A percentile compares a stretch with the other conserved stretches of the same genome.
These are phyloP conservation scores for Hippophae rhamnoides DNA, from an alignment of 306 rosid species.

Conservation along the genomic window DNA sequence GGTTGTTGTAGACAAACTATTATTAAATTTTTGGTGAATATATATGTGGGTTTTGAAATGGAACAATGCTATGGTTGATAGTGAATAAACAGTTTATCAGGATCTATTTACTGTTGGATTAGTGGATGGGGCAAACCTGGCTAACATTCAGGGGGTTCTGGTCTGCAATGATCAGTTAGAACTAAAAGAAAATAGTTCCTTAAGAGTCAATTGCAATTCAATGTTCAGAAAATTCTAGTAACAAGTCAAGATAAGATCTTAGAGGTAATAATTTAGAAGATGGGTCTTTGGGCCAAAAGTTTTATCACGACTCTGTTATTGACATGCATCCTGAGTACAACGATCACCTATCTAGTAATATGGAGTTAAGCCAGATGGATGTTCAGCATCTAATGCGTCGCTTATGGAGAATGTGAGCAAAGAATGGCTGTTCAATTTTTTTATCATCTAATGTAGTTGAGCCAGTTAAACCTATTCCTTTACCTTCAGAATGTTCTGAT, in stretches of 20 bases:
- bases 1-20: no score
- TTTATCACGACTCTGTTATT: conserved; percentile 19
- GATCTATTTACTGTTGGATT: conserved; percentile 64
- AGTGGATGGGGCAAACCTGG: conserved; percentile 44
- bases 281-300: conserved; percentile 32
- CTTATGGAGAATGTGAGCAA: conserved; percentile 25
- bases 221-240: conserved; percentile 21
- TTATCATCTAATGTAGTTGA: conserved; percentile 18
- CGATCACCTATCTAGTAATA: conserved; percentile 28
- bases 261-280: conserved; percentile 24
- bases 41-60: conserved; percentile 26
- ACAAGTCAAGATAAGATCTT: conserved; percentile 17
- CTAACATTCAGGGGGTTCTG: conserved; percentile 42
- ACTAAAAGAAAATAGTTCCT: conserved; percentile 38
- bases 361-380: conserved; percentile 28
- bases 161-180: conserved; percentile 41
- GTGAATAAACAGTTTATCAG: conserved; percentile 29
- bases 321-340: conserved; percentile 34
- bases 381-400: conserved; percentile 20
- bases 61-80: conserved; percentile 34
- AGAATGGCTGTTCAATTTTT: conserved; percentile 27
- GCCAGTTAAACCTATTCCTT: conserved; percentile 16
- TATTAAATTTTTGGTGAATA: conserved; percentile 2
- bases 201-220: conserved; percentile 28
- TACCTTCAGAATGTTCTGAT: conserved; percentile 34